These are phyloP conservation scores for Viola pubescens DNA, from an alignment of 441 rosid genomes.

Conservation along the genomic window DNA sequence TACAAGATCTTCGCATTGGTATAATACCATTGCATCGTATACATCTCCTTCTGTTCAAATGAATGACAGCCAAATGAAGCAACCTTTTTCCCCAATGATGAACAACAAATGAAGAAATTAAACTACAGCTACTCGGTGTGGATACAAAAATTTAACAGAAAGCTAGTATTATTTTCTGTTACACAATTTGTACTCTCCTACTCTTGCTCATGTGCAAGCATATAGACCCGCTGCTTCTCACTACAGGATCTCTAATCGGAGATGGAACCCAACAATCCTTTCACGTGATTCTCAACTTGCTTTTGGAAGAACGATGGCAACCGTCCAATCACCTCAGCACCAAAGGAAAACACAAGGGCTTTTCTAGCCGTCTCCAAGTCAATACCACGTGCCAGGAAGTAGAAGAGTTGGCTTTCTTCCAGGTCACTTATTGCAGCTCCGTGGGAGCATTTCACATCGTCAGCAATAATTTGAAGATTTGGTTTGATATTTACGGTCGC, in stretches of 20 bases:
- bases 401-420: slow-evolving; percentile 81
- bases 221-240: no score
- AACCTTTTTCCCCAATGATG: no score
- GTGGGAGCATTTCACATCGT: slow-evolving; percentile 86
- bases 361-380: slow-evolving; percentile 64
- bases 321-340: slow-evolving; percentile 60
- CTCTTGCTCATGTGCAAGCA: no score
- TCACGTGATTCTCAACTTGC: slow-evolving; percentile 50
- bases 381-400: slow-evolving; percentile 78
- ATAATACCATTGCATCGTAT: no score
- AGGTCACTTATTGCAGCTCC: slow-evolving; percentile 95
- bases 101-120: no score
- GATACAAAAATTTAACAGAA: no score
- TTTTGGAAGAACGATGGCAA: slow-evolving; percentile 39
- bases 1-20: no score
- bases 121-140: no score
- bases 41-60: no score
- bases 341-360: slow-evolving; percentile 76
- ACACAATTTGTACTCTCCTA: no score
- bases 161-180: no score
- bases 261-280: slow-evolving; percentile 38
- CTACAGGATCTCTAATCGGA: not conserved
- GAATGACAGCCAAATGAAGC: no score
- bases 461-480: slow-evolving; percentile 79
- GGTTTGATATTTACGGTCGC: slow-evolving; percentile 87